Evolutionary conservation across 768 basidiomycete species (phyloP), one percentile per base, ranked within the genome.

Genomic region (Mycena sanguinolenta): DNA sequence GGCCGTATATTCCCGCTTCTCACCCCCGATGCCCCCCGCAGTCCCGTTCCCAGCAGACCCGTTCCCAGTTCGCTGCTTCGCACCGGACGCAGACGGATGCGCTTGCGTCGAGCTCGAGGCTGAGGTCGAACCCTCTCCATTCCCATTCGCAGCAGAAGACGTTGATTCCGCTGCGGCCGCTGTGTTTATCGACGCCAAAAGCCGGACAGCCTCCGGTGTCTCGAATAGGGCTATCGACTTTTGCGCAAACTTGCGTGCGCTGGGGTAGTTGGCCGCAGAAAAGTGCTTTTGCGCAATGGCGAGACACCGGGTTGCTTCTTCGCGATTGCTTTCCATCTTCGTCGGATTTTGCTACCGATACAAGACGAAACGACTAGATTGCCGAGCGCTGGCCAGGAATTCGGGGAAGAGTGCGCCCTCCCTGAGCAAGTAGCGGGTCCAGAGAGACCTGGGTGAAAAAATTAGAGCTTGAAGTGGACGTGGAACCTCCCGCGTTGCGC

Each of bases 231-330:
- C 84, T 69, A 96, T 88, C 14, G 93, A 95, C 82, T 98, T 98
- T 80, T 91, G 89, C 70, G 91, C 92, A 84, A 98, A 97, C 79
- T 95, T 95, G 77, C 92, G 89, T 1, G 97, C 95, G 3, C 93
- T 90, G 50, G 91, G 71, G 63, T 90, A 82, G 79, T 97, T 95
- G 57, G 89, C 90, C 53, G 89, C 84, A 63, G 91, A 87, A 70
- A 88, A 85, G 79, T 96, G 91, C 75, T 88, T 89, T 77, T 90
- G 89, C 3, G 96, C 92, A 72, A 98, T 94, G 57, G 82, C 78
- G 59, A 97, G 87, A 77, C 94, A 95, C 75, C 92, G 90, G 66
- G 92, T 79, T 39, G 95, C 95, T 81, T 97, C 95, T 77, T 97
- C 95, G 74, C 90, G 94, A 85, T 97, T 97, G 81, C 92, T 91